A percentile compares a stretch with the other conserved stretches of the same genome.
phyloP scores from a whole-genome alignment of 495 filamentous ascomycete species.

The Lophium mytilinum region DNA sequence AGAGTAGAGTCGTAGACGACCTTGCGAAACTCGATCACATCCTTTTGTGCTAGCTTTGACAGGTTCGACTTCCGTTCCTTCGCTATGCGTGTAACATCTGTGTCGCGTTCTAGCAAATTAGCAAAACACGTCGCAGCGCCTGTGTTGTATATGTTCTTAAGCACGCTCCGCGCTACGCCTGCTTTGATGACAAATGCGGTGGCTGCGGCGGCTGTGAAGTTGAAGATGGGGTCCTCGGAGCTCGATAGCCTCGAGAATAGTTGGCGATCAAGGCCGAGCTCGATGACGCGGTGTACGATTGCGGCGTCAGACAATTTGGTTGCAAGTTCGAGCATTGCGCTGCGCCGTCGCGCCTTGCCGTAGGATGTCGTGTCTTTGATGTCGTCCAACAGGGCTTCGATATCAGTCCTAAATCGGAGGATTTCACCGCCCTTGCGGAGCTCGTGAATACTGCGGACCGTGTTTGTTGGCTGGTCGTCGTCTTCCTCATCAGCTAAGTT shows the following conservation, averaged over 20 bases:
- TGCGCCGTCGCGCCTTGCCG: conserved; percentile 43
- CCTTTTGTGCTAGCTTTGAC: conserved; percentile 51
- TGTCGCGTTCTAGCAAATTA: conserved; percentile 43
- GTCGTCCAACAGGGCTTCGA: conserved; percentile 77
- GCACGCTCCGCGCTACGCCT: conserved; percentile 40
- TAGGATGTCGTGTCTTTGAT: conserved; percentile 52
- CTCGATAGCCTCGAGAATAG: conserved; percentile 47
- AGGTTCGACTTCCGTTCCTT: conserved; percentile 62
- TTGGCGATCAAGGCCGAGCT: conserved; percentile 61
- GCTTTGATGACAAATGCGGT: conserved; percentile 49
- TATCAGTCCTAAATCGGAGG: conserved; percentile 67
- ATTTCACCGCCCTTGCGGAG: conserved; percentile 79
- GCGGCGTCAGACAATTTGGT: conserved; percentile 56
- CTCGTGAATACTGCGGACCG: conserved; percentile 77
- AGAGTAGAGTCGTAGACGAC: conserved; percentile 43
- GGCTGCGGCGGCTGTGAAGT: conserved; percentile 48
- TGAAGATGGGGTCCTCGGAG: conserved; percentile 39
- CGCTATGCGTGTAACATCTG: conserved; percentile 46
- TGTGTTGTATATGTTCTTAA: conserved; percentile 43
- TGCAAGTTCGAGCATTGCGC: conserved; percentile 49
- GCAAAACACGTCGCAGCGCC: conserved; percentile 44
- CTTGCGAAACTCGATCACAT: conserved; percentile 45
- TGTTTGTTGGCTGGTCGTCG: conserved; percentile 41
- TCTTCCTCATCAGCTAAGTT: conserved; percentile 44
- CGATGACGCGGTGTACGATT: conserved; percentile 63